phyloP scores from a whole-genome alignment of 2,329 filamentous ascomycete species.

The Geosmithia flava region DNA sequence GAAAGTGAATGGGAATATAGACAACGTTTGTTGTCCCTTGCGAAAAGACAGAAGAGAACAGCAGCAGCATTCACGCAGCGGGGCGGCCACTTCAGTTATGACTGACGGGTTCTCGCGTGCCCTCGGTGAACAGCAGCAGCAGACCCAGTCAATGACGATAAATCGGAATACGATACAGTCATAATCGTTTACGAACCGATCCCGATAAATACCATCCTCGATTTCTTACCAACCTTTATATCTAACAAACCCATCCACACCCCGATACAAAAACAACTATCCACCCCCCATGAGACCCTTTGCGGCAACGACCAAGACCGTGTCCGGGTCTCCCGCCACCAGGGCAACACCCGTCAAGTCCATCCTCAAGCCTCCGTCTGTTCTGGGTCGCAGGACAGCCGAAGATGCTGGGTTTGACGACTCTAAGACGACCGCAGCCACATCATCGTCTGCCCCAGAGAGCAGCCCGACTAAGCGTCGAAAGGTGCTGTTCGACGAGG shows the following conservation, averaged over 20 bases:
- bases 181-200: neutral
- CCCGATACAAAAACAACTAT: neutral
- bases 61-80: neutral
- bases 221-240: neutral
- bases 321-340: conserved; percentile 18
- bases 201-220: neutral
- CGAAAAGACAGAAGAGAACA: neutral
- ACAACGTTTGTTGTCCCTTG: neutral
- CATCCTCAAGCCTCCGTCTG: conserved; percentile 35
- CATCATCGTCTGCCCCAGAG: conserved; percentile 11
- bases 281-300: conserved; percentile 15
- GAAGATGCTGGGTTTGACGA: conserved; percentile 29
- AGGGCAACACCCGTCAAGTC: conserved; percentile 34
- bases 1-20: no score
- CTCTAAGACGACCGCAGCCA: neutral
- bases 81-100: conserved; percentile 8
- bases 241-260: neutral
- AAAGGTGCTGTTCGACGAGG: conserved; percentile 47
- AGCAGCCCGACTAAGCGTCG: conserved; percentile 39
- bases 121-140: neutral
- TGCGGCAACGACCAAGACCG: conserved; percentile 18
- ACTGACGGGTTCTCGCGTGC: conserved; percentile 6
- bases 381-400: conserved; percentile 30
- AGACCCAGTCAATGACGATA: conserved; percentile 9
- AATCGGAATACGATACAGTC: neutral